Conservation (phyloP, 1,139 yeast species). For the Nadsonia commutata region DNA sequence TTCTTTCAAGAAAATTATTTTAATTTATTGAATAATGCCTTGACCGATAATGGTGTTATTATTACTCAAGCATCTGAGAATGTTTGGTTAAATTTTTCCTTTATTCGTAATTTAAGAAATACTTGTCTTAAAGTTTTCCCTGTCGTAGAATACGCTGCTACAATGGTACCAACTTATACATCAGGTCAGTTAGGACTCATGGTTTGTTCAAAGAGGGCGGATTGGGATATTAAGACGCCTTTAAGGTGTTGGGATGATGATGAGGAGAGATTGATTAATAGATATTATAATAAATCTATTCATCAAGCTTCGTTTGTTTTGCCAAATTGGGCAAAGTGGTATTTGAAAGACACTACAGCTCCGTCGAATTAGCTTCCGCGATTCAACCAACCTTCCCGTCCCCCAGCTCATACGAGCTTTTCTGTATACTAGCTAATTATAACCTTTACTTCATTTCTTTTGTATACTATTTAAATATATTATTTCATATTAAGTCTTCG, state of each 20-base stretch:
- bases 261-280: conserved; percentile 50
- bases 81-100: conserved; percentile 75
- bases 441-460: too few species aligned
- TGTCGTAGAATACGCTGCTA: conserved; percentile 72
- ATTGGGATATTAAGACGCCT: conserved; percentile 51
- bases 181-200: conserved; percentile 89
- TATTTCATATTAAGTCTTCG: too few species aligned
- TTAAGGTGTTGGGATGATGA: conserved; percentile 48
- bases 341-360: too few species aligned
- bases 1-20: conserved; percentile 81
- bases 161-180: conserved; percentile 86
- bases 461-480: too few species aligned
- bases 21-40: conserved; percentile 60
- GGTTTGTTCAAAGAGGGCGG: conserved; percentile 70
- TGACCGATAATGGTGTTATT: conserved; percentile 72
- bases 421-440: too few species aligned
- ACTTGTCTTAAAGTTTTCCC: conserved; percentile 76
- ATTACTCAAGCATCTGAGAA: conserved; percentile 80
- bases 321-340: conserved; percentile 59
- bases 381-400: too few species aligned
- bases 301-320: conserved; percentile 78
- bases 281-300: conserved; percentile 64
- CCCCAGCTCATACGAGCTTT: too few species aligned
- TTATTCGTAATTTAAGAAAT: conserved; percentile 58
- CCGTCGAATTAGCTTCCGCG: too few species aligned